Evolutionary conservation across 805 yeast species (phyloP), one percentile per base, ranked within the genome.

Genomic region (Ogataea minuta): DNA sequence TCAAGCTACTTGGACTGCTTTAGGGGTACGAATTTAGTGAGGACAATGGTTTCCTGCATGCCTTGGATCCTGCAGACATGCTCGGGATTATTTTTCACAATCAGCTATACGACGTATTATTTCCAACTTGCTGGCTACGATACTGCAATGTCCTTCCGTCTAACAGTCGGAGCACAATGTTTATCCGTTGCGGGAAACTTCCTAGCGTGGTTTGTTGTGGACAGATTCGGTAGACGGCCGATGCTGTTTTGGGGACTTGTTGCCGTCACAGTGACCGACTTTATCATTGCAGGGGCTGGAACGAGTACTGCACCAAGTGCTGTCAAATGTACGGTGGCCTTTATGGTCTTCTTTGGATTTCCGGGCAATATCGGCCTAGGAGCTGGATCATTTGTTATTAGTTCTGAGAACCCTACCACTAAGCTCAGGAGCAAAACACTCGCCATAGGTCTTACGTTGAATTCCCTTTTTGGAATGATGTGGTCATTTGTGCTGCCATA

Each of bases 31-130:
- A 68, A 75, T 50, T 52, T 67, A 27, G 65, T 72, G 56, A 66
- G 79, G 62, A 73, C 80, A 1, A 60, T 71, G 38, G 51, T 72
- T 14, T 50, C 64, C 5, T 40, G 60, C 21, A 31, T 45, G 23
- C 54, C 66, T 12, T 70, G 74, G 70, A 46, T 69, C 40, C 59
- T 66, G 47, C 78, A 73, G 52, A 61, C 67, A 30, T 55, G 69
- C 45, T 66, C 74, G 27, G 79, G 79, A 39, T 64, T 77, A 4
- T 57, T 72, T 2, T 66, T 71, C 52, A 51, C 56, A 45, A 64
- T 68, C 58, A 72, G 71, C 26, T 74, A 68, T 54, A 62, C 77
- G 7, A 69, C 79, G 5, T 74, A 72, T 47, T 73, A 71, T 55
- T 74, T 67, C 47, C 49, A 57, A 27, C 71, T 72, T 44, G 76